Evolutionary conservation across 352 stramenopile genomes (phyloP).

Genomic region (Sclerospora graminicola): DNA sequence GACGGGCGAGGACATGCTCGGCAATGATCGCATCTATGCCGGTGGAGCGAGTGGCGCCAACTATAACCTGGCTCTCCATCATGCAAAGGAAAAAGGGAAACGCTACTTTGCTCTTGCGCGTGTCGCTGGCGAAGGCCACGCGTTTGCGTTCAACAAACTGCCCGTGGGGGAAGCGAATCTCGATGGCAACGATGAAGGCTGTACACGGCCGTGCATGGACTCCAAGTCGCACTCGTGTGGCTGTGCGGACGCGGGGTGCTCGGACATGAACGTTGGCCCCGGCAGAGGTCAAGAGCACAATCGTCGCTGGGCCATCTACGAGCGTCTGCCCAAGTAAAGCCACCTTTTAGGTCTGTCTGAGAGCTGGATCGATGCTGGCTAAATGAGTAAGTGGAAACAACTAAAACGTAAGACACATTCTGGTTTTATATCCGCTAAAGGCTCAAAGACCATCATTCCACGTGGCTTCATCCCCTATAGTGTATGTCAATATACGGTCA

Average conservation of each 20-base stretch:
- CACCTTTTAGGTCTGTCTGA: no score
- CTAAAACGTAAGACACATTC: no score
- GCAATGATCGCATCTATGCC: conserved; percentile 81
- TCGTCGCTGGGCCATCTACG: conserved; percentile 85
- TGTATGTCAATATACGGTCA: no score
- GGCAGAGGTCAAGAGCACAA: conserved; percentile 83
- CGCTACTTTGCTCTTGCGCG: conserved; percentile 83
- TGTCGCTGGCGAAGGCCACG: conserved; percentile 70
- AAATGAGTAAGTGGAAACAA: no score
- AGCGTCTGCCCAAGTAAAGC: conserved; percentile 39
- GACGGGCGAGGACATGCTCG: conserved; percentile 73
- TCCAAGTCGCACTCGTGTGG: conserved; percentile 68
- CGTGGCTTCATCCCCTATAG: no score
- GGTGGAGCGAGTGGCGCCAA: conserved; percentile 84
- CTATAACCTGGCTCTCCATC: conserved; percentile 82
- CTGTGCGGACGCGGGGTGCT: conserved; percentile 75
- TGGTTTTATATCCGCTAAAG: no score
- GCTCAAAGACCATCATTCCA: no score
- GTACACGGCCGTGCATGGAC: conserved; percentile 69
- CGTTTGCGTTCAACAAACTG: conserved; percentile 87
- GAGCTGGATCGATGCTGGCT: no score
- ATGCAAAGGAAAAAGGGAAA: conserved; percentile 76
- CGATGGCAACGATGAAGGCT: conserved; percentile 75
- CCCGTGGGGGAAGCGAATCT: conserved; percentile 47
- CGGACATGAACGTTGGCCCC: conserved; percentile 47